These are phyloP conservation scores for Turritis glabra DNA, from an alignment of 345 rosid genomes.

Conservation along the genomic window DNA sequence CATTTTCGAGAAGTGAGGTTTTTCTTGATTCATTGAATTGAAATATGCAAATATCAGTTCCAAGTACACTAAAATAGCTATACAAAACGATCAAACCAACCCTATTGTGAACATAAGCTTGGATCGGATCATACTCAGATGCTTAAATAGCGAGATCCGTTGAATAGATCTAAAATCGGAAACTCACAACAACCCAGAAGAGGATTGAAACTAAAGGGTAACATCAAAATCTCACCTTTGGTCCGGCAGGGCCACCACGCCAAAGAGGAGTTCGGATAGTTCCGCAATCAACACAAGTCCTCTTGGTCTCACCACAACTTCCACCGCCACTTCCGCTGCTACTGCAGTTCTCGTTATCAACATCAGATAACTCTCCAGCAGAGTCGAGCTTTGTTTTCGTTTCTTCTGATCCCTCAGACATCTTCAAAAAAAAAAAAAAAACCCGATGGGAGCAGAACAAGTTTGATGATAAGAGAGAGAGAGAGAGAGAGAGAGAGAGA, in stretches of 20 bases:
- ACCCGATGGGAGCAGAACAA: neutral
- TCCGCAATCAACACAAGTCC: conserved; percentile 87
- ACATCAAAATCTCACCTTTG: conserved; percentile 45
- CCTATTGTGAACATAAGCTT: neutral
- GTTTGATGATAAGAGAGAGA: conserved; percentile 11
- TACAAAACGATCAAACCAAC: neutral
- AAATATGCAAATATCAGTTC: neutral
- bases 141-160: neutral
- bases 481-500: conserved; percentile 13
- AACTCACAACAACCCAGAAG: neutral
- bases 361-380: conserved; percentile 39
- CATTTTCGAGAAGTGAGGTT: neutral
- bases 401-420: conserved; percentile 47
- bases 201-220: neutral
- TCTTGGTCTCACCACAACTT: conserved; percentile 45
- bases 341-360: conserved; percentile 42
- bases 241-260: conserved; percentile 99
- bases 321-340: conserved; percentile 39
- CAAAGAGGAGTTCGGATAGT: conserved; percentile 92
- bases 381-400: conserved; percentile 30
- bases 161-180: neutral
- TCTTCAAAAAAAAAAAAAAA: neutral
- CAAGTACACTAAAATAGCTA: neutral
- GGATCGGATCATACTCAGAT: neutral
- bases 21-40: neutral